These are phyloP conservation scores for Rhododendron kiyosumense DNA, from an alignment of 148 eudicot genomes.

Conservation along the genomic window DNA sequence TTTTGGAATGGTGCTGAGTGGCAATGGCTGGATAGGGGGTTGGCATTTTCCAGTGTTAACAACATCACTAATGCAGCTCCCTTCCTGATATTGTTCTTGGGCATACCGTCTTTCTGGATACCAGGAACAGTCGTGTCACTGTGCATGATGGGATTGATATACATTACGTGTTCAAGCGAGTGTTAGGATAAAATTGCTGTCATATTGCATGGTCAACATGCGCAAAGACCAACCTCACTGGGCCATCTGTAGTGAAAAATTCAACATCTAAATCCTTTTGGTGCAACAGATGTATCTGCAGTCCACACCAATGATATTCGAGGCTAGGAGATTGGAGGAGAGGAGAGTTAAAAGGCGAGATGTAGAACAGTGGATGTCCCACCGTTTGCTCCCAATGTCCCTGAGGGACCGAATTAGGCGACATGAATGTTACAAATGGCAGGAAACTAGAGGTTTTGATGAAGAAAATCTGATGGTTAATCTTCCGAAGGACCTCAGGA, in stretches of 20 bases:
- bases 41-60: too few relatives aligned
- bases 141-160: too few relatives aligned
- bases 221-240: neutral
- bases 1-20: too few relatives aligned
- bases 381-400: slow-evolving; percentile 75
- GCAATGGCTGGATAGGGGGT: too few relatives aligned
- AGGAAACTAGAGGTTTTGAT: slow-evolving; percentile 47
- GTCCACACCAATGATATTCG: too few relatives aligned
- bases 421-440: slow-evolving; percentile 23
- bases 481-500: slow-evolving; percentile 86
- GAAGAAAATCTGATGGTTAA: slow-evolving; percentile 67
- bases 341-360: slow-evolving; percentile 88
- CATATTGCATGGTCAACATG: neutral
- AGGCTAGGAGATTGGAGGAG: slow-evolving; percentile 58
- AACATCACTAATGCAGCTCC: too few relatives aligned
- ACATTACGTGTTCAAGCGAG: too few relatives aligned
- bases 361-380: slow-evolving; percentile 95
- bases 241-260: neutral
- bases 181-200: neutral
- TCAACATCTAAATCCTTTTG: slow-evolving; percentile 2
- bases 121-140: too few relatives aligned
- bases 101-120: too few relatives aligned
- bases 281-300: slow-evolving; percentile 51
- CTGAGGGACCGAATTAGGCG: slow-evolving; percentile 82
- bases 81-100: too few relatives aligned